Base-by-base conservation (phyloP, 2,329 filamentous ascomycete genomes). In the Cercospora janseana region DNA sequence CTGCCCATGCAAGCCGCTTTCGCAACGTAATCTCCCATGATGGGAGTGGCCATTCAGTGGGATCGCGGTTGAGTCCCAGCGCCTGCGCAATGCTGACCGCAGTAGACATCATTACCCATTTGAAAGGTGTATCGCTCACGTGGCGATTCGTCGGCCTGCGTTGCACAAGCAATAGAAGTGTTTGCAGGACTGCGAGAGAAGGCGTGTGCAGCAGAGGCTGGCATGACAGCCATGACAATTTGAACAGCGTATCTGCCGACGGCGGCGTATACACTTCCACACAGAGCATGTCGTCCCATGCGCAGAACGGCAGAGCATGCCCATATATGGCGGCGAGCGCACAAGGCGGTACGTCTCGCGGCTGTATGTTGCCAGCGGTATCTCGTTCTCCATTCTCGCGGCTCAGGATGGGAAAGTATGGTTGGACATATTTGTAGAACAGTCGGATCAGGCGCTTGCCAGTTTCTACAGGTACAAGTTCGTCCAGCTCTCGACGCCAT, bases 1-100 rank as follows among this genome's bases (percentile, higher is more conserved):
- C 65, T 2, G 77, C 81, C 82, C 83, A 86, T 0, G 79, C 81
- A 0, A 86, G 67, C 10, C 83, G 70, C 59, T 80, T 79, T 10
- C 83, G 71, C 13, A 85, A 68, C 0, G 81, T 79, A 46, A 79
- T 76, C 59, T 86, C 83, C 81, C 81, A 85, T 0, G 70, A 67
- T 1, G 82, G 81, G 32, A 86, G 78, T 8, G 77, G 75, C 83
- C 83, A 86, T 15, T 71, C 66, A 0, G 78, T 76, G 55, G 80
- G 82, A 60, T 86, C 81, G 1, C 83, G 70, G 46, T 83, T 79
- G 8, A 83, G 69, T 0, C 80, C 80, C 1, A 83, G 70, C 26
- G 80, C 77, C 59, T 83, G 79, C 1, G 75, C 78, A 35, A 82
- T 72, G 29, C 76, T 74, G n/a, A 82, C 75, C 9, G 63, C 63